phyloP scores from a whole-genome alignment of 1,284 basidiomycete species.

The Meripilus lineatus region DNA sequence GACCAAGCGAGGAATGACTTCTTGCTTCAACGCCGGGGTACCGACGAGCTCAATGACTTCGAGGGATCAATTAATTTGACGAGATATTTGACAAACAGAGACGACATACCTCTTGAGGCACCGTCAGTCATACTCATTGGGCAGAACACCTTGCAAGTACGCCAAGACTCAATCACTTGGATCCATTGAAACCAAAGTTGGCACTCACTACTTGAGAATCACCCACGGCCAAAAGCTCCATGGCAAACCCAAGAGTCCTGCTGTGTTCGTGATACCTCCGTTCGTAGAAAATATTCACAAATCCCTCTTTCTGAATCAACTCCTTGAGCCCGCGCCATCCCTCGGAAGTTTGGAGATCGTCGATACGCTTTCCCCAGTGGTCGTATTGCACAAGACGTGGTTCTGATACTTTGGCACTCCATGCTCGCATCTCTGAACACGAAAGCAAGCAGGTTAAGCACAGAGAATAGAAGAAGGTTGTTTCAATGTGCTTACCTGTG shows the following conservation, averaged over 20 bases:
- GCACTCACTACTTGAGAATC: constrained; percentile 55
- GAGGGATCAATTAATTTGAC: constrained; percentile 24
- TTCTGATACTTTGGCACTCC: constrained; percentile 39
- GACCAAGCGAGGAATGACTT: constrained; percentile 51
- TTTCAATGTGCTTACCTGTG: constrained; percentile 35
- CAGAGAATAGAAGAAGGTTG: not conserved
- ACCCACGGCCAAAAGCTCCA: constrained; percentile 52
- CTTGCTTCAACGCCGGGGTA: constrained; percentile 51
- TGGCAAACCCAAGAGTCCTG: constrained; percentile 59
- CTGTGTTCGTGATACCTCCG: constrained; percentile 53
- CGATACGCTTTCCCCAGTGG: constrained; percentile 64
- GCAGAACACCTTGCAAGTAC: constrained; percentile 47
- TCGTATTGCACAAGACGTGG: constrained; percentile 61
- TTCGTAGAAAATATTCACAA: constrained; percentile 61
- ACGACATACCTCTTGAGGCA: constrained; percentile 45
- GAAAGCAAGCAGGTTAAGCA: constrained; percentile 4
- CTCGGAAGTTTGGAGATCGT: constrained; percentile 62
- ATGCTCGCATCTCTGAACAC: constrained; percentile 40
- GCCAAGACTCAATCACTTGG: not conserved
- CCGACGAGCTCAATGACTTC: constrained; percentile 68
- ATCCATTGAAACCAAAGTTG: not conserved
- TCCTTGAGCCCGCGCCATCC: constrained; percentile 71
- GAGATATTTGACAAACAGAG: not conserved
- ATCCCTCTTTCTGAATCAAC: constrained; percentile 63
- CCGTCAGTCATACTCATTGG: constrained; percentile 80